Evolutionary conservation across 2,329 filamentous ascomycete species (phyloP).

Genomic region (Cercospora zeae-maydis): DNA sequence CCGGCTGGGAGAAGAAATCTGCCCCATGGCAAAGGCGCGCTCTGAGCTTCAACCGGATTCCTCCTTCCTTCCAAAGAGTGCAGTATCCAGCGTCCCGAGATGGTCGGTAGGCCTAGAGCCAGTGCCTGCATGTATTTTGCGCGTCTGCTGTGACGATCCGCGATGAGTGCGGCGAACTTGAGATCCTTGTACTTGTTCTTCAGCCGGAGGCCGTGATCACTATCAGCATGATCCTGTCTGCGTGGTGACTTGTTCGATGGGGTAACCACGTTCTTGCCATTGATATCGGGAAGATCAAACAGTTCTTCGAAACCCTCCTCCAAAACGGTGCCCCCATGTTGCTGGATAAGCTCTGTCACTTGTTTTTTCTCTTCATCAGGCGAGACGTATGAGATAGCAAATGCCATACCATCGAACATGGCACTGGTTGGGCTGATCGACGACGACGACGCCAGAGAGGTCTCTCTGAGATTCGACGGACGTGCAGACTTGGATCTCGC

Average conservation of each 20-base stretch:
- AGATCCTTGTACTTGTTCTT: slow-evolving; percentile 50
- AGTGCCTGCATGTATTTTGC: slow-evolving; percentile 94
- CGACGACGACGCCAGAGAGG: slow-evolving; percentile 23
- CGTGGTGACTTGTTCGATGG: slow-evolving; percentile 26
- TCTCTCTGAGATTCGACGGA: slow-evolving; percentile 28
- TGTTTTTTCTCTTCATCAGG: slow-evolving; percentile 56
- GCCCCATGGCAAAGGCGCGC: slow-evolving; percentile 68
- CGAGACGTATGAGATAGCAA: slow-evolving; percentile 72
- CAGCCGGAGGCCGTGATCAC: slow-evolving; percentile 41
- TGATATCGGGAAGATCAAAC: slow-evolving; percentile 55
- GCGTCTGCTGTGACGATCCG: slow-evolving; percentile 79
- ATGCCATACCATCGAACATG: slow-evolving; percentile 77
- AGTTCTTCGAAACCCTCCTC: slow-evolving; percentile 75
- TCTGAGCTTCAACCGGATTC: slow-evolving; percentile 22
- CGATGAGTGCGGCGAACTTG: slow-evolving; percentile 81
- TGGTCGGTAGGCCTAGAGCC: slow-evolving; percentile 80
- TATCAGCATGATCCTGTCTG: not conserved
- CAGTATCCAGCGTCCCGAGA: slow-evolving; percentile 76
- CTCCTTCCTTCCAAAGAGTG: slow-evolving; percentile 56
- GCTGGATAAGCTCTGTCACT: slow-evolving; percentile 61
- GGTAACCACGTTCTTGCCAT: slow-evolving; percentile 23
- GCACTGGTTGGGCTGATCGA: not conserved
- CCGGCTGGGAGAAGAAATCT: slow-evolving; percentile 84
- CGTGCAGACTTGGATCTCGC: slow-evolving; percentile 14
- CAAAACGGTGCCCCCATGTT: slow-evolving; percentile 70